A percentile compares a stretch with the other conserved stretches of the same genome.
Evolutionary conservation across 2,329 filamentous ascomycete genomes (phyloP).

Genomic region (Cordyceps pruinosa): DNA sequence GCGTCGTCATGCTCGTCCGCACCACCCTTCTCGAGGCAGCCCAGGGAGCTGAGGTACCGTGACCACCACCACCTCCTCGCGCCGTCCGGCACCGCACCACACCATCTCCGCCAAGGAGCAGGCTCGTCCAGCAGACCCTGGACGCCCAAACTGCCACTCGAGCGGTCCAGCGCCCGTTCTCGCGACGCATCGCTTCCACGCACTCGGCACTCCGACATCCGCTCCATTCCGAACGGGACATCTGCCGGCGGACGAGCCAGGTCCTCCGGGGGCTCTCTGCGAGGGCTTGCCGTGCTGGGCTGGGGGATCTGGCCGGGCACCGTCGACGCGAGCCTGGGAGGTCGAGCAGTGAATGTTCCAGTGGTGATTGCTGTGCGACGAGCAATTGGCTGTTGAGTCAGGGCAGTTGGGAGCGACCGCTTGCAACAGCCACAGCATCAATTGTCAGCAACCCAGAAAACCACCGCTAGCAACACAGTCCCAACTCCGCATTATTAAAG

Average conservation of each 20-base stretch:
- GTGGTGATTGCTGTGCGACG: too few relatives aligned
- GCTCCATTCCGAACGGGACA: background rate
- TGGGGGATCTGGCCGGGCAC: too few relatives aligned
- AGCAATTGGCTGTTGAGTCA: too few relatives aligned
- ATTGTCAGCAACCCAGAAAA: background rate
- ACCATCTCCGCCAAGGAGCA: background rate
- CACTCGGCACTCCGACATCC: background rate
- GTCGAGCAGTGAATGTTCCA: background rate
- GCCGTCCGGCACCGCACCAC: background rate
- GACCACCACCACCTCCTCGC: background rate
- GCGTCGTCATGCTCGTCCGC: too few relatives aligned
- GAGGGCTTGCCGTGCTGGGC: too few relatives aligned
- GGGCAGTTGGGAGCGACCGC: too few relatives aligned
- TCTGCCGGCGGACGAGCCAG: background rate
- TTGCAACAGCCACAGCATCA: background rate
- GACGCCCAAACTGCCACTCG: slow-evolving; percentile 7
- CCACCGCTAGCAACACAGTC: background rate
- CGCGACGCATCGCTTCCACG: background rate
- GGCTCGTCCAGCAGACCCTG: slow-evolving; percentile 1
- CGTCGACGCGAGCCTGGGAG: too few relatives aligned
- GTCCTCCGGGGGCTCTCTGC: too few relatives aligned
- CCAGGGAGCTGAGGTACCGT: background rate
- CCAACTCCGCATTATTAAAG: background rate
- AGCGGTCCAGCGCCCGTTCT: background rate
- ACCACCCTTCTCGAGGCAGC: background rate